Conservation (phyloP, 1,284 basidiomycete species). For the Schizophyllum commune region DNA sequence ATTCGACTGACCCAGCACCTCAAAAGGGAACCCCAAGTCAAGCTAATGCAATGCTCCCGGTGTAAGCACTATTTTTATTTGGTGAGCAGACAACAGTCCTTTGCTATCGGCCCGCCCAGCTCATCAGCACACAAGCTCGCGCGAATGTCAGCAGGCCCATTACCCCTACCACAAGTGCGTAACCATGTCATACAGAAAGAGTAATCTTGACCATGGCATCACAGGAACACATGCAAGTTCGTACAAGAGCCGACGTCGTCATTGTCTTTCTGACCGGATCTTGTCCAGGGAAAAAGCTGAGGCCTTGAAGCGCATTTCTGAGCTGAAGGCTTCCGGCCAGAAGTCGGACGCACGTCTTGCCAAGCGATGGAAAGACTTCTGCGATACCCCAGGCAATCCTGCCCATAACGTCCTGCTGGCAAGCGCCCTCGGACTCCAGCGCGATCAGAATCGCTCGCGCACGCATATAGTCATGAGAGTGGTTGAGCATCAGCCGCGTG, state of each 20-base stretch:
- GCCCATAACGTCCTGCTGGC: background rate
- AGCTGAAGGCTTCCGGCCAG: background rate
- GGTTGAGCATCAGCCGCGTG: conserved; percentile 5
- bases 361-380: background rate
- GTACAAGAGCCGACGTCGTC: too few species aligned
- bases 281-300: background rate
- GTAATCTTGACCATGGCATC: too few species aligned
- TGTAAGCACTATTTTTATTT: conserved; percentile 12
- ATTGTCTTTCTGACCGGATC: too few species aligned
- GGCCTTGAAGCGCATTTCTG: background rate
- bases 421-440: conserved; percentile 5
- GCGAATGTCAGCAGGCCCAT: conserved; percentile 7
- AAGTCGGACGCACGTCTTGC: background rate
- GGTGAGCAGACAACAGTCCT: conserved; percentile 3
- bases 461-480: conserved; percentile 6
- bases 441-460: conserved; percentile 1
- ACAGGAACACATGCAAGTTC: too few species aligned
- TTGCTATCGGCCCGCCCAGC: background rate
- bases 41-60: conserved; percentile 7
- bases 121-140: background rate
- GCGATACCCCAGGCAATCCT: background rate
- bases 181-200: too few species aligned
- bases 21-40: conserved; percentile 8
- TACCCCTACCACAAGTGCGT: conserved; percentile 10
- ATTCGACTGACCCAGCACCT: too few species aligned